Conservation (phyloP, 352 stramenopile species). For the Pythium aquatile region DNA sequence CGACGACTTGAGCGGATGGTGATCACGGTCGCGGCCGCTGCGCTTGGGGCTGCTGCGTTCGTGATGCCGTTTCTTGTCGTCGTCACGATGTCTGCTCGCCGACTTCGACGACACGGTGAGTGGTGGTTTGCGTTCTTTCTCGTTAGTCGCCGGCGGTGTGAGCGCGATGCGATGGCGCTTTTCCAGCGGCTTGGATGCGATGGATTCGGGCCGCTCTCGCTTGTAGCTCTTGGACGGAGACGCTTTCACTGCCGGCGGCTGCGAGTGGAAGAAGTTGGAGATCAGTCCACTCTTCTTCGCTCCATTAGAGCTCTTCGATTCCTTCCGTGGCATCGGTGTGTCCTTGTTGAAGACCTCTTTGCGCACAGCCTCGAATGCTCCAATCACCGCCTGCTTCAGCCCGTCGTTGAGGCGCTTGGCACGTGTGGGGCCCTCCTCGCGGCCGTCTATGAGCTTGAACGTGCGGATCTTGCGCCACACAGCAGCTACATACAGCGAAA, state of each 20-base stretch:
- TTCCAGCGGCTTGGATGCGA: background rate
- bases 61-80: background rate
- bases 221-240: background rate
- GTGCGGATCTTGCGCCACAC: slow-evolving; percentile 80
- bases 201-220: background rate
- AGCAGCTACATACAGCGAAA: slow-evolving; percentile 29
- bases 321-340: background rate
- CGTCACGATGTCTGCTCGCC: background rate
- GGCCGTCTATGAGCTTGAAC: slow-evolving; percentile 57
- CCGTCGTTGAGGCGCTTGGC: slow-evolving; percentile 57
- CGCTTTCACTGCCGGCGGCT: background rate
- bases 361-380: slow-evolving; percentile 15
- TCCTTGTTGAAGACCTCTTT: slow-evolving; percentile 9
- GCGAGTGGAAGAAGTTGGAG: background rate
- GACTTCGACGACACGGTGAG: background rate
- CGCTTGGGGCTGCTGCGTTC: background rate
- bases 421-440: slow-evolving; percentile 56
- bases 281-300: background rate
- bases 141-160: slow-evolving; percentile 14
- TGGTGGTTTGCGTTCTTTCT: background rate
- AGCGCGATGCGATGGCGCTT: slow-evolving; percentile 26
- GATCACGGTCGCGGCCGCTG: background rate
- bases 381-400: slow-evolving; percentile 38
- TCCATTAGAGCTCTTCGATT: background rate
- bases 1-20: background rate